Evolutionary conservation across 805 yeast genomes (phyloP), one percentile per base, ranked within the genome.

Genomic region (Isabelozyma pseudorhagii): DNA sequence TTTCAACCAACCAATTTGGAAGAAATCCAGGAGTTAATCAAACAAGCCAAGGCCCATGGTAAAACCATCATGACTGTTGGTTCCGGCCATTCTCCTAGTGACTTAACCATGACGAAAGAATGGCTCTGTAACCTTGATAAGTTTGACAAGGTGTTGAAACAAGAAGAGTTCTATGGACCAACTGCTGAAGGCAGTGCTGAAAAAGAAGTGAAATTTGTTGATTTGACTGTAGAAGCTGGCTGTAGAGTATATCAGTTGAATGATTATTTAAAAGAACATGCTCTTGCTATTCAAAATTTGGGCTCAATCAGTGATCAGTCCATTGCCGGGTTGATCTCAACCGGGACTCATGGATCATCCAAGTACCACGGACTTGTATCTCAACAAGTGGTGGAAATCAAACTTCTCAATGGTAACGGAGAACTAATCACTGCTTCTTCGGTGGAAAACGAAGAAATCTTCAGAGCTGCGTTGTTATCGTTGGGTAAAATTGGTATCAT

Each of bases 331-430:
- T 83, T 92, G 55, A 90, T 94, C 42, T 87, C 96, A 1, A 93
- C 98, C 0, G 98, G 98, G 28, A 91, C 98, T 0, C 99, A 93
- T 63, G 99, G 99, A 7, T 87, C 97, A 0, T 85, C 96, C 8
- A 96, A 93, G 40, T 89, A 79, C 64, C 98, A 94, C 61, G 97
- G 98, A 0, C 74, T 92, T 38, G 87, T 93, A 2, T 82, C 94
- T 8, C 93, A 90, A 59, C 97, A 91, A 66, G 78, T 89, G 53
- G 97, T 93, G 3, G 81, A 84, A 54, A 66, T 93, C 50, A 83
- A 88, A 8, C 65, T 93, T 29, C 82, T 92, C 50, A 83, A 87
- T 56, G 89, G 94, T 44, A 70, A 76, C 49, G 98, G 97, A 41
- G 82, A 89, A 53, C 59, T 85, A 13, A 73, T 89, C 18, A 75